These are phyloP conservation scores for Hanseniaspora hatyaiensis DNA, from an alignment of 805 yeast genomes.

Conservation along the genomic window DNA sequence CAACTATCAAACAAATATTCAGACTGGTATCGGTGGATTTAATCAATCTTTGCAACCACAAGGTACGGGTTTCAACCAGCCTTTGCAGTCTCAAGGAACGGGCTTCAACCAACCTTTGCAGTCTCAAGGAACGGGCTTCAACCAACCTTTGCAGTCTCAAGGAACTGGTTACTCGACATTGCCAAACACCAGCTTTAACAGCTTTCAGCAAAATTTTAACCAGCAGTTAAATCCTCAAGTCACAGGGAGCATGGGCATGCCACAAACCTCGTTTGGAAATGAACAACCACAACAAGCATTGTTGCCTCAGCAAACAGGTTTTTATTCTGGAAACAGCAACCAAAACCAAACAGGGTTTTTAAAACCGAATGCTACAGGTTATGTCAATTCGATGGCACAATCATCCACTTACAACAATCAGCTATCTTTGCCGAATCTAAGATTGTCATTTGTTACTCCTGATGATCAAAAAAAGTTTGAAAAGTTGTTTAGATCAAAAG, in stretches of 20 bases:
- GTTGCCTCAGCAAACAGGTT: constrained; percentile 38
- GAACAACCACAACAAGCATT: constrained; percentile 21
- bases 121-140: constrained; percentile 22
- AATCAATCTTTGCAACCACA: too few species aligned
- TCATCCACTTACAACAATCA: constrained; percentile 40
- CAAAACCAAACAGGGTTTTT: constrained; percentile 25
- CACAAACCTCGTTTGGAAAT: constrained; percentile 27
- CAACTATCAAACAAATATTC: constrained; percentile 22
- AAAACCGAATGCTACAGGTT: constrained; percentile 39
- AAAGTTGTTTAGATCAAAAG: constrained; percentile 68
- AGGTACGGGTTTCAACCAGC: too few species aligned
- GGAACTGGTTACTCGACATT: constrained; percentile 24
- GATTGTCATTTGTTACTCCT: constrained; percentile 74
- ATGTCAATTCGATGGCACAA: constrained; percentile 33
- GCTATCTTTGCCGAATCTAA: constrained; percentile 57
- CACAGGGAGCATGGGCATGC: constrained; percentile 27
- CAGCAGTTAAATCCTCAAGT: constrained; percentile 26
- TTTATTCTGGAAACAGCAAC: constrained; percentile 30
- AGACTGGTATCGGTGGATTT: too few species aligned
- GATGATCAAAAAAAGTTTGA: constrained; percentile 82
- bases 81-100: too few species aligned
- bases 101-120: constrained; percentile 23
- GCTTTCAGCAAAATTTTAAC: constrained; percentile 8
- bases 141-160: constrained; percentile 24
- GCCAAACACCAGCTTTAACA: constrained; percentile 19